Evolutionary conservation across 1,139 yeast species (phyloP).

Genomic region (Candida glucosophila): DNA sequence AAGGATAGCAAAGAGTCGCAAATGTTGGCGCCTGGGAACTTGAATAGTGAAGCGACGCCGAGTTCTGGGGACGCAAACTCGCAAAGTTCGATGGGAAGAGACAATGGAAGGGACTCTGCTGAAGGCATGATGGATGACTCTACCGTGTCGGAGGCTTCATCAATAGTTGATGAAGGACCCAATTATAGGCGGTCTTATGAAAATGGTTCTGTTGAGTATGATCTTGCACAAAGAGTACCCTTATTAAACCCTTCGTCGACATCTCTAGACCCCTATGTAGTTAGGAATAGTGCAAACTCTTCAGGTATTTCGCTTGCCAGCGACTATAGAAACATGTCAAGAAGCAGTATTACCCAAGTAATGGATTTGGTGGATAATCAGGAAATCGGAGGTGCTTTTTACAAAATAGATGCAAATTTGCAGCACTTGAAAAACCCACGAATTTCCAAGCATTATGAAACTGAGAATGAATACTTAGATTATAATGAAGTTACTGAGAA

Average conservation of each 20-base stretch:
- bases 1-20: no score
- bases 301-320: constrained; percentile 20
- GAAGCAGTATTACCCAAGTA: constrained; percentile 10
- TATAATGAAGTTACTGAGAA: constrained; percentile 3
- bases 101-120: no score
- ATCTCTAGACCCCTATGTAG: constrained; percentile 10
- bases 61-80: no score
- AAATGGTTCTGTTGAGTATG: constrained; percentile 14
- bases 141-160: constrained; percentile 13
- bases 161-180: constrained; percentile 17
- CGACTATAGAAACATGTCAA: constrained; percentile 16
- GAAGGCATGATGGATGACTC: no score
- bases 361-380: constrained; percentile 21
- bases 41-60: no score
- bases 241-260: constrained; percentile 23
- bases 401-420: constrained; percentile 16
- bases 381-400: constrained; percentile 16
- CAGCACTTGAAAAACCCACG: constrained; percentile 27
- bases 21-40: no score
- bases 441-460: constrained; percentile 25
- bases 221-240: constrained; percentile 33
- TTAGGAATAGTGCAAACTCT: constrained; percentile 10
- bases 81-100: no score
- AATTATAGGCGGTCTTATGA: no score
- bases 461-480: no score